Evolutionary conservation across 1,139 yeast species (phyloP).

Genomic region (Diutina siamensis): DNA sequence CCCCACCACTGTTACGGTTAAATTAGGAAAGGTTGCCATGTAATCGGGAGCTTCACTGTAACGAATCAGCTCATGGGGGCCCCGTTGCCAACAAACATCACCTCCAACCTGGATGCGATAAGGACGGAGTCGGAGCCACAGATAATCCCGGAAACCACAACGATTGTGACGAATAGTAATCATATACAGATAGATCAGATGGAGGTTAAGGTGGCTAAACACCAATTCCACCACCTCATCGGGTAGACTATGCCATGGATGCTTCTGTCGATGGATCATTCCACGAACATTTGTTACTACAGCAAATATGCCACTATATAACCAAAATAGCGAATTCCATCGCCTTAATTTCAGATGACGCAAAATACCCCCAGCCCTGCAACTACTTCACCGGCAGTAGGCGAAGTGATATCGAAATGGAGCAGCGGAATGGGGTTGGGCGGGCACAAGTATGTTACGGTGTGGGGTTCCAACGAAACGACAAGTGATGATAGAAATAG

Average conservation of each 20-base stretch:
- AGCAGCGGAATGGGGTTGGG: no score
- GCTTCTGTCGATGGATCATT: background rate
- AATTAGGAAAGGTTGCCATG: background rate
- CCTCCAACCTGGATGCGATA: background rate
- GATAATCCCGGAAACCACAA: background rate
- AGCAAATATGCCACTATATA: no score
- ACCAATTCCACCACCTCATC: background rate
- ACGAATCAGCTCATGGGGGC: background rate
- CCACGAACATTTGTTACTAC: background rate
- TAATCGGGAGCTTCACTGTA: background rate
- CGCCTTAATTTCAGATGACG: slow-evolving; percentile 3
- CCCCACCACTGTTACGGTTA: background rate
- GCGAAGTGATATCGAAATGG: background rate
- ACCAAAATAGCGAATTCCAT: background rate
- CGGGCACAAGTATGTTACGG: no score
- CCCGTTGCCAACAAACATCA: background rate
- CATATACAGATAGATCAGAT: slow-evolving; percentile 1
- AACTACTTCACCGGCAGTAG: background rate
- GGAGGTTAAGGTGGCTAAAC: background rate
- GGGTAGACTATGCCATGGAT: background rate
- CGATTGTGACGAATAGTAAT: no score
- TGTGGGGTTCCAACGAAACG: no score
- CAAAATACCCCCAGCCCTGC: background rate
- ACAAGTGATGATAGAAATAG: no score
- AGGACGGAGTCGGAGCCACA: background rate